Conservation (phyloP, 352 stramenopile genomes). For the Phytophthora pisi region DNA sequence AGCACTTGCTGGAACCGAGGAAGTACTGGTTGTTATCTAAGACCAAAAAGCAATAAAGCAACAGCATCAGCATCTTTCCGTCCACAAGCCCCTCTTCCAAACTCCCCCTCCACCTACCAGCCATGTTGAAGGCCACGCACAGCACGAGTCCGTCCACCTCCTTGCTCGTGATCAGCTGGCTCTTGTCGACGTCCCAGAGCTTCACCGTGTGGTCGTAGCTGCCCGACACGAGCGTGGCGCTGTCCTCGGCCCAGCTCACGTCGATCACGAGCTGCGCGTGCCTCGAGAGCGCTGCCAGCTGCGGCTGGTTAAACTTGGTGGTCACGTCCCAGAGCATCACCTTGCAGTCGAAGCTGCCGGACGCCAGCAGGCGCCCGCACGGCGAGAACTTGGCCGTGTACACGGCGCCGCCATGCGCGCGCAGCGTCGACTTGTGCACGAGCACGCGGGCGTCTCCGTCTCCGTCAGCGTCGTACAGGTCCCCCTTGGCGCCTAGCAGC, state of each 20-base stretch:
- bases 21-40: conserved; percentile 86
- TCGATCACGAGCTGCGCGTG: conserved; percentile 88
- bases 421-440: conserved; percentile 83
- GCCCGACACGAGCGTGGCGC: conserved; percentile 68
- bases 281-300: conserved; percentile 74
- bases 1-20: conserved; percentile 81
- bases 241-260: conserved; percentile 85
- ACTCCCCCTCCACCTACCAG: conserved; percentile 39
- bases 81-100: neutral
- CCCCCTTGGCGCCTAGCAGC: conserved; percentile 55
- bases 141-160: conserved; percentile 84
- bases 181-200: conserved; percentile 88
- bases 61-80: neutral
- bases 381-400: conserved; percentile 90
- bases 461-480: conserved; percentile 55
- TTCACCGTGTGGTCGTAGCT: conserved; percentile 91
- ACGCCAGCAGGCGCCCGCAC: conserved; percentile 79
- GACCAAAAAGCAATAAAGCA: neutral
- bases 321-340: conserved; percentile 89
- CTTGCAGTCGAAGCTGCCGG: conserved; percentile 80
- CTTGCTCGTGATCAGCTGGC: conserved; percentile 59
- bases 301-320: conserved; percentile 89
- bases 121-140: conserved; percentile 83
- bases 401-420: conserved; percentile 76
- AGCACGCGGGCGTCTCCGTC: conserved; percentile 73